Conservation (phyloP, 1,284 basidiomycete species). For the Ceratorhiza oryzae-sativae region DNA sequence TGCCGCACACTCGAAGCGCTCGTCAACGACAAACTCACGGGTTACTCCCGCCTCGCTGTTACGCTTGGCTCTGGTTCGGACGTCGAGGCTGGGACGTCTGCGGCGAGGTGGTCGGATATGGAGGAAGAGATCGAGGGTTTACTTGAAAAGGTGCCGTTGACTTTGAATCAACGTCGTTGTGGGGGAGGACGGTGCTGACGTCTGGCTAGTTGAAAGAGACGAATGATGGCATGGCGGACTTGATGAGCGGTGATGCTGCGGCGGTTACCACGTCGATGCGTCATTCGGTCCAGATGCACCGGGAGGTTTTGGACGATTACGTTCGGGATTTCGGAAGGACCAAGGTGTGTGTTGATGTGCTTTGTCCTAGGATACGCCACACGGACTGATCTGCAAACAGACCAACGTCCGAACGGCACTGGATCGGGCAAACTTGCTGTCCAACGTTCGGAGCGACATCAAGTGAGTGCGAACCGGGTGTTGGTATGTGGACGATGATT, state of each 20-base stretch:
- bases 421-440: conserved; percentile 86
- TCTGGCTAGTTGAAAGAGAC: conserved; percentile 76
- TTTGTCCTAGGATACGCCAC: not conserved
- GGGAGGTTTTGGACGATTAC: conserved; percentile 90
- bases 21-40: conserved; percentile 87
- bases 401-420: conserved; percentile 83
- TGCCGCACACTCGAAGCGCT: conserved; percentile 90
- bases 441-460: conserved; percentile 94
- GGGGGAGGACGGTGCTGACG: not conserved
- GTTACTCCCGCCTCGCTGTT: conserved; percentile 86
- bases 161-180: not conserved
- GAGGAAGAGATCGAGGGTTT: conserved; percentile 88
- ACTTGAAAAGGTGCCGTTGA: conserved; percentile 73
- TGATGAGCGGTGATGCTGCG: conserved; percentile 75
- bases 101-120: conserved; percentile 74
- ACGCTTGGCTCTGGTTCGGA: conserved; percentile 65
- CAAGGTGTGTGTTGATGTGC: conserved; percentile 61
- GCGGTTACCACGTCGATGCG: conserved; percentile 85
- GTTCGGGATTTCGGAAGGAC: conserved; percentile 82
- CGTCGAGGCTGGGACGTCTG: conserved; percentile 72
- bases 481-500: not conserved
- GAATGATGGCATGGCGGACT: conserved; percentile 72
- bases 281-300: conserved; percentile 87
- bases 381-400: conserved; percentile 53
- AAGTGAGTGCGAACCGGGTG: conserved; percentile 63